Evolutionary conservation across 2,329 filamentous ascomycete species (phyloP).

Genomic region (Claviceps africana): DNA sequence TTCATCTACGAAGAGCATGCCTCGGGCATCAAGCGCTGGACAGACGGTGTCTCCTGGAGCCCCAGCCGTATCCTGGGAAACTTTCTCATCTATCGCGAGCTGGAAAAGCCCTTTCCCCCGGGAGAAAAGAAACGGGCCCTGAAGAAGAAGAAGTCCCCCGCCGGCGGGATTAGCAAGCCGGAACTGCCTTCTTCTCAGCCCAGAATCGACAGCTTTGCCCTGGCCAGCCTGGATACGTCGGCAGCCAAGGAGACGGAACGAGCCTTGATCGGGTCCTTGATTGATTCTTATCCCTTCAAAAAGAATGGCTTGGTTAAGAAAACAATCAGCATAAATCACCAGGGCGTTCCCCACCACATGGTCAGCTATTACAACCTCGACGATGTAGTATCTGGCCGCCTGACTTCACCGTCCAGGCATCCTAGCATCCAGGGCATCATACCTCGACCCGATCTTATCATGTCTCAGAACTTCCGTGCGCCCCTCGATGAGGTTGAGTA

Average conservation of each 20-base stretch:
- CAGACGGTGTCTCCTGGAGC: slow-evolving; percentile 82
- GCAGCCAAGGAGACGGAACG: slow-evolving; percentile 20
- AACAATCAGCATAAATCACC: slow-evolving; percentile 68
- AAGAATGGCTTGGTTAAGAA: slow-evolving; percentile 76
- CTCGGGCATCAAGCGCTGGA: slow-evolving; percentile 89
- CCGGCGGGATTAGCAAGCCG: slow-evolving; percentile 24
- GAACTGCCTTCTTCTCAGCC: slow-evolving; percentile 13
- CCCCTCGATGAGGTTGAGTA: slow-evolving; percentile 47
- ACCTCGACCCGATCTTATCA: slow-evolving; percentile 44
- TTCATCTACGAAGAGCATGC: slow-evolving; percentile 89
- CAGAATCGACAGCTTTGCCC: slow-evolving; percentile 5
- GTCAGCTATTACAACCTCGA: slow-evolving; percentile 80
- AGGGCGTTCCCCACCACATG: slow-evolving; percentile 66
- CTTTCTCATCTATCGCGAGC: slow-evolving; percentile 73
- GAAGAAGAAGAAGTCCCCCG: slow-evolving; percentile 44
- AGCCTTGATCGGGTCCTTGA: slow-evolving; percentile 59
- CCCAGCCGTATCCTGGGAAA: slow-evolving; percentile 76
- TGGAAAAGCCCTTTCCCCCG: slow-evolving; percentile 62
- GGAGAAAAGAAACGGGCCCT: slow-evolving; percentile 76
- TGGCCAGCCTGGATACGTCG: neutral
- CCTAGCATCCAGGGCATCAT: slow-evolving; percentile 23
- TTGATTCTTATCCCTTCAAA: slow-evolving; percentile 87
- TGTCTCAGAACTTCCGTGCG: slow-evolving; percentile 51
- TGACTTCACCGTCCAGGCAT: slow-evolving; percentile 45
- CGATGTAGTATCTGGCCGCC: slow-evolving; percentile 52